Conservation (phyloP, 2,329 filamentous ascomycete species). For the Blastomyces gilchristii region DNA sequence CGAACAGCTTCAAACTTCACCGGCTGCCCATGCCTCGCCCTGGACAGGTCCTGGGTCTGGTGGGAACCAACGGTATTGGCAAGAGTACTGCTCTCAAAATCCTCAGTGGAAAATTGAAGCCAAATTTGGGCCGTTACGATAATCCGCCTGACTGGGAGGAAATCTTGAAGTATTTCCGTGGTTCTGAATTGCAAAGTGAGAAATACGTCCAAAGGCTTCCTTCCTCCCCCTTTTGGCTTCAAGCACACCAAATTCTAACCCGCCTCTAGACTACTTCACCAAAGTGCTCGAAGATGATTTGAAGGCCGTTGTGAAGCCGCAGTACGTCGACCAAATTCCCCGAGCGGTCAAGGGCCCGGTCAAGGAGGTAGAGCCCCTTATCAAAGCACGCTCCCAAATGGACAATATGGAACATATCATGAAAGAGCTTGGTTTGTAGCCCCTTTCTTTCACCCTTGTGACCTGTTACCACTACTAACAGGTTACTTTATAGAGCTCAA, state of each 20-base stretch:
- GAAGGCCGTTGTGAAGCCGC: constrained; percentile 96
- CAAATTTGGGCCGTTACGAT: constrained; percentile 87
- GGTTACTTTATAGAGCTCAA: constrained; percentile 53
- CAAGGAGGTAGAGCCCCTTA: constrained; percentile 67
- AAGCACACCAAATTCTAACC: not conserved
- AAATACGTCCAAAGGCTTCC: constrained; percentile 8
- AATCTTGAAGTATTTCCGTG: constrained; percentile 95
- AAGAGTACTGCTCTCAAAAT: constrained; percentile 99
- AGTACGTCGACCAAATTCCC: constrained; percentile 98
- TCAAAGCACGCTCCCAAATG: constrained; percentile 65
- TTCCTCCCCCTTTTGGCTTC: too few species aligned
- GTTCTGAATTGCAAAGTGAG: constrained; percentile 91
- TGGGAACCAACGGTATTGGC: constrained; percentile 99
- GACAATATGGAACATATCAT: constrained; percentile 73
- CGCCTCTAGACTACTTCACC: constrained; percentile 76
- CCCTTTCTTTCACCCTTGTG: not conserved
- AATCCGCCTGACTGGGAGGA: constrained; percentile 99
- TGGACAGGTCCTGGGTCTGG: constrained; percentile 88
- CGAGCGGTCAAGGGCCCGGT: constrained; percentile 75
- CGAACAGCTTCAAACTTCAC: constrained; percentile 99
- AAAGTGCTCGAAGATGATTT: constrained; percentile 95
- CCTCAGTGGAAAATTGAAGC: constrained; percentile 95
- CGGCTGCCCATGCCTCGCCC: constrained; percentile 90
- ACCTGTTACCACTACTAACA: not conserved
- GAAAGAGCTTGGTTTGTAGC: constrained; percentile 54